Base-by-base conservation (phyloP, 2,329 filamentous ascomycete species). In the Fusarium sp. region DNA sequence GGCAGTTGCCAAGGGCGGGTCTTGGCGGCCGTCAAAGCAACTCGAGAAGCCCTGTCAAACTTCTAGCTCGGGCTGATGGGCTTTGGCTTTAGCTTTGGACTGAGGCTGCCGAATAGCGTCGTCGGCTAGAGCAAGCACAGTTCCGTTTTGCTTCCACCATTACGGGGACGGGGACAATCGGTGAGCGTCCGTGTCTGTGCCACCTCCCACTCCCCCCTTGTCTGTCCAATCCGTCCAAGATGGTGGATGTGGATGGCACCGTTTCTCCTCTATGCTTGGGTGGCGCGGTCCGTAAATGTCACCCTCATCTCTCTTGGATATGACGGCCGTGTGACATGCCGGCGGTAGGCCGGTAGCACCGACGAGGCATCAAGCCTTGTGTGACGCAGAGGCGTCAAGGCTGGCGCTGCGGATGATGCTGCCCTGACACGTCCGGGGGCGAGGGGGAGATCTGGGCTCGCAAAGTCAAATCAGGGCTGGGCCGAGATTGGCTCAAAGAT, bases 11-110 rank as follows among this genome's bases (percentile, higher is more conserved):
- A 66, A 66, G 63, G 42, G 63, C 74, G 67, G 70, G 63, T 35
- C 62, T 36, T 76, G 61, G 46, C 40, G 57, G 57, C 61, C 62
- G 49, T 74, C 68, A 60, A 74, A 70, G 60, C 68, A 72, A 62
- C 68, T 61, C 69, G 56, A 77, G 75, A 77, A 77, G 75, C 73
- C 74, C 65, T 75, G 72, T 71, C 70, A 75, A 68, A 64, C 65
- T 77, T 77, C 75, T 77, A 77, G 75, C 73, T 73, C 58, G 51
- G 44, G 64, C 61, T 66, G 67, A 59, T 71, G 68, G 70, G 46
- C 66, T 71, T 49, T 59, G 38, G 17, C 40, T 63, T 71, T 46
- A 68, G 46, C 66, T 71, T 49, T 59, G 38, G 17, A 46, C 63
- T 71, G 53, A 53, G 51, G 14, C 40, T 56, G 16, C 14, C 16